Conservation (phyloP, 257 asterid species). For the Solanum appendiculatum region DNA sequence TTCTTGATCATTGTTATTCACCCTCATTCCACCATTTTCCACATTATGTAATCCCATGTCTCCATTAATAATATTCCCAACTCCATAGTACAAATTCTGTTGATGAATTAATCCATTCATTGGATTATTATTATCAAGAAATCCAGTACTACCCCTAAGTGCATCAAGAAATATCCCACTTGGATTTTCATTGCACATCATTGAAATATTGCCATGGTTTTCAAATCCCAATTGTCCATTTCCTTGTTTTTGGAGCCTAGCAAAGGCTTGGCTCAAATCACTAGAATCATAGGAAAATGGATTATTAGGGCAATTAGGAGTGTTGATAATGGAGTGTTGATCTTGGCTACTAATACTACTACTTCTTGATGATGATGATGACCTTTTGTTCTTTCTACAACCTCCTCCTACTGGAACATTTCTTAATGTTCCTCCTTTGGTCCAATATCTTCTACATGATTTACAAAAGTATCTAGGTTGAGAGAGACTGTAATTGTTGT, state of each 20-base stretch:
- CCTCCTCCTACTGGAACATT: slow-evolving; percentile 98
- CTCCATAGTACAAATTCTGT: slow-evolving; percentile 20
- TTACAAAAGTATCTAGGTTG: slow-evolving; percentile 95
- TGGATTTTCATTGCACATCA: slow-evolving; percentile 15
- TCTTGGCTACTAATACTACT: slow-evolving; percentile 31
- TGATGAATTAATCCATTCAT: slow-evolving; percentile 13
- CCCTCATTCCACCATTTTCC: slow-evolving; percentile 20
- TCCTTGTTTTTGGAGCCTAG: slow-evolving; percentile 53
- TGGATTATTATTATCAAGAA: slow-evolving; percentile 27
- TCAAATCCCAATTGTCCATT: slow-evolving; percentile 24
- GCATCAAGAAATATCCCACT: slow-evolving; percentile 20
- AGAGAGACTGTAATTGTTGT: slow-evolving; percentile 93
- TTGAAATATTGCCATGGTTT: slow-evolving; percentile 12
- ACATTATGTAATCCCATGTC: slow-evolving; percentile 8
- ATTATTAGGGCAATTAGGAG: slow-evolving; percentile 6
- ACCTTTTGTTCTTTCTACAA: slow-evolving; percentile 65
- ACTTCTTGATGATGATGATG: slow-evolving; percentile 49
- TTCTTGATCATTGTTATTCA: slow-evolving; percentile 15
- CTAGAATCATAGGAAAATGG: slow-evolving; percentile 21
- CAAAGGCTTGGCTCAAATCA: slow-evolving; percentile 55
- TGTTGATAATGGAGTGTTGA: neutral
- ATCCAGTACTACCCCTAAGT: slow-evolving; percentile 22
- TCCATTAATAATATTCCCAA: neutral
- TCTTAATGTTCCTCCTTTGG: slow-evolving; percentile 84
- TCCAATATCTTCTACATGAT: slow-evolving; percentile 89